These are phyloP conservation scores for Viscum album DNA, from an alignment of 177 flowering plant genomes.

Conservation along the genomic window DNA sequence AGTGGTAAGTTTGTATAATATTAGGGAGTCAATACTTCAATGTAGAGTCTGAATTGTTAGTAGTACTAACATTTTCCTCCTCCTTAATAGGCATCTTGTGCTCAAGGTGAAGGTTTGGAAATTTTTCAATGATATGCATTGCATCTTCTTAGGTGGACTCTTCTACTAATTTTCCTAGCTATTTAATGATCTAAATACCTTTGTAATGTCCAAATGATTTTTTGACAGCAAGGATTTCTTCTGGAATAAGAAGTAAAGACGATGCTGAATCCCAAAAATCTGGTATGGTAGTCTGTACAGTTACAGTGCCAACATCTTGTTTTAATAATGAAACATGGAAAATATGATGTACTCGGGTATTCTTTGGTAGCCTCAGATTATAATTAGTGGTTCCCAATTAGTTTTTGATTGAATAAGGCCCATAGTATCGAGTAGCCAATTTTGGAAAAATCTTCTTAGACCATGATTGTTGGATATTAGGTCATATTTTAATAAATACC, in stretches of 20 bases:
- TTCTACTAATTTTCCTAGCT: neutral
- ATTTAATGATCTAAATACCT: neutral
- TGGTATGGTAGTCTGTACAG: neutral
- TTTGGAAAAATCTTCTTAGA: neutral
- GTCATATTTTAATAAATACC: neutral
- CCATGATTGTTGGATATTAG: neutral
- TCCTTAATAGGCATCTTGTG: neutral
- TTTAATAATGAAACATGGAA: too few species aligned
- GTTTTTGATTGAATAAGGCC: neutral
- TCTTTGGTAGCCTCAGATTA: too few species aligned
- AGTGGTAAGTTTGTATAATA: too few species aligned
- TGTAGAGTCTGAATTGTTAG: too few species aligned
- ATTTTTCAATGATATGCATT: neutral
- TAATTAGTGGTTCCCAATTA: neutral
- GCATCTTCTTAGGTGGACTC: neutral
- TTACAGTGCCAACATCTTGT: neutral
- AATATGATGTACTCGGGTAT: too few species aligned
- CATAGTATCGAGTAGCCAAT: neutral
- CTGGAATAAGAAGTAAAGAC: neutral
- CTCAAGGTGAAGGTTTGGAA: conserved; percentile 2
- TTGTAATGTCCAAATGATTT: neutral
- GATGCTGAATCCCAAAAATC: neutral
- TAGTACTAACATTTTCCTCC: too few species aligned
- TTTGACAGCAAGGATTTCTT: neutral
- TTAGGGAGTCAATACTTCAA: too few species aligned